Evolutionary conservation across 1,284 basidiomycete genomes (phyloP).

Genomic region (Sporisorium iseilematis-ciliati): DNA sequence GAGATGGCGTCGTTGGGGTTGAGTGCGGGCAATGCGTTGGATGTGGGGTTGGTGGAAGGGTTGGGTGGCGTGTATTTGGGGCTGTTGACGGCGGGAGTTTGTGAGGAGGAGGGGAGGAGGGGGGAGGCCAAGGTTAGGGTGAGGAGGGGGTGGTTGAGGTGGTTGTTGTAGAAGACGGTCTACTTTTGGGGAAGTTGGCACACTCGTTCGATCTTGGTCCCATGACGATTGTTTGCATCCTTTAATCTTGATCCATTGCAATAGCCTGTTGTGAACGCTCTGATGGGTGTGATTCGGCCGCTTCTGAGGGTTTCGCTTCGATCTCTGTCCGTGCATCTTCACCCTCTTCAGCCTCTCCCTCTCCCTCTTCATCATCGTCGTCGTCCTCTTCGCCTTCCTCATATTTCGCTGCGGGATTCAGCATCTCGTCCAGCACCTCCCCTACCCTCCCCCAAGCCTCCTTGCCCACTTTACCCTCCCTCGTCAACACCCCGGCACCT

Average conservation of each 20-base stretch:
- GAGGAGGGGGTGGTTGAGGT: slow-evolving; percentile 37
- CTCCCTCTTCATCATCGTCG: slow-evolving; percentile 30
- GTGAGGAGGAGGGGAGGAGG: slow-evolving; percentile 1
- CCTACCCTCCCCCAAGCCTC: slow-evolving; percentile 4
- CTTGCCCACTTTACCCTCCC: slow-evolving; percentile 16
- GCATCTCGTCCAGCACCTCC: slow-evolving; percentile 8
- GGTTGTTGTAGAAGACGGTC: slow-evolving; percentile 25
- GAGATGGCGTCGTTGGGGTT: slow-evolving; percentile 48
- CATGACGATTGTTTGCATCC: no score
- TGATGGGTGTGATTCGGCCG: neutral
- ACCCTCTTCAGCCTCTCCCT: slow-evolving; percentile 5
- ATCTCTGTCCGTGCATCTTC: neutral
- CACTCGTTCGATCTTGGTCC: no score
- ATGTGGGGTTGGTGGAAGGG: slow-evolving; percentile 42
- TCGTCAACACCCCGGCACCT: slow-evolving; percentile 7
- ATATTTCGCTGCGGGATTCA: slow-evolving; percentile 12
- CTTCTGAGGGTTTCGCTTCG: neutral
- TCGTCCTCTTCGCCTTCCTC: slow-evolving; percentile 23
- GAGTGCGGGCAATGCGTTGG: slow-evolving; percentile 45
- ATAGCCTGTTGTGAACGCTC: neutral
- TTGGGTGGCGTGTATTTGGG: slow-evolving; percentile 23
- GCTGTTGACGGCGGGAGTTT: slow-evolving; percentile 14
- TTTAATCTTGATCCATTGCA: slow-evolving; percentile 4
- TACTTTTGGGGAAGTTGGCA: no score
- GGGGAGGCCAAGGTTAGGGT: slow-evolving; percentile 33